These are phyloP conservation scores for Clarireedia homoeocarpa DNA, from an alignment of 2,329 filamentous ascomycete species.

Conservation along the genomic window DNA sequence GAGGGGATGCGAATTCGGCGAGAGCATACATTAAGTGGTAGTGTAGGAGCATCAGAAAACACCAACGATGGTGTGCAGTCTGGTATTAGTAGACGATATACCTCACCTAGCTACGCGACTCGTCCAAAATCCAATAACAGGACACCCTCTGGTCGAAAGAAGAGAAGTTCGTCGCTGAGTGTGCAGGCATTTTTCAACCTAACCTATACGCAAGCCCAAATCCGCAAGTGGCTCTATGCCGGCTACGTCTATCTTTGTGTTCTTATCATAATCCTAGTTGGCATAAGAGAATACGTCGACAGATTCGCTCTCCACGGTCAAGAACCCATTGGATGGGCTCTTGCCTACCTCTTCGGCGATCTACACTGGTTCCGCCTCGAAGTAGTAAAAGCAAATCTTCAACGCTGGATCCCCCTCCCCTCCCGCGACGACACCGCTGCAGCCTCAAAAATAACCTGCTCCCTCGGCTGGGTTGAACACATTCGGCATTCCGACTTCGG, in stretches of 20 bases:
- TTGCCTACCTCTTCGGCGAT: slow-evolving; percentile 84
- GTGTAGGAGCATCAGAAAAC: too few relatives aligned
- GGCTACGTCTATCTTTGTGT: slow-evolving; percentile 67
- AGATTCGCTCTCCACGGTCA: slow-evolving; percentile 57
- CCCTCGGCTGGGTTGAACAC: slow-evolving; percentile 54
- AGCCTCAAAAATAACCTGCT: slow-evolving; percentile 34
- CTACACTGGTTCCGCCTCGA: slow-evolving; percentile 62
- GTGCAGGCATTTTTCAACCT: slow-evolving; percentile 70
- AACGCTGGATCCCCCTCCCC: slow-evolving; percentile 70
- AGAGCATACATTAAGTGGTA: neutral
- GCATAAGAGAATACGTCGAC: slow-evolving; percentile 63
- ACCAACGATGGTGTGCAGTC: neutral
- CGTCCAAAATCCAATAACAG: slow-evolving; percentile 29
- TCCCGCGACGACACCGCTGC: slow-evolving; percentile 25
- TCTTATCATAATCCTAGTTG: slow-evolving; percentile 56
- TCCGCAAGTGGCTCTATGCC: slow-evolving; percentile 80
- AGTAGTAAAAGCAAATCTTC: slow-evolving; percentile 59
- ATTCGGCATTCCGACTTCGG: slow-evolving; percentile 60
- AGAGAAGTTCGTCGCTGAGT: slow-evolving; percentile 55
- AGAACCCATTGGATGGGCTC: slow-evolving; percentile 87
- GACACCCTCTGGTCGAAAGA: slow-evolving; percentile 58
- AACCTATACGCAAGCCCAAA: slow-evolving; percentile 67
- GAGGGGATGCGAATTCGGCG: slow-evolving; percentile 7
- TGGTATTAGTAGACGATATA: slow-evolving; percentile 36
- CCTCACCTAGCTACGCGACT: slow-evolving; percentile 39